Evolutionary conservation across 1,284 basidiomycete genomes (phyloP).

Genomic region (Exobasidium cylindrosporum): DNA sequence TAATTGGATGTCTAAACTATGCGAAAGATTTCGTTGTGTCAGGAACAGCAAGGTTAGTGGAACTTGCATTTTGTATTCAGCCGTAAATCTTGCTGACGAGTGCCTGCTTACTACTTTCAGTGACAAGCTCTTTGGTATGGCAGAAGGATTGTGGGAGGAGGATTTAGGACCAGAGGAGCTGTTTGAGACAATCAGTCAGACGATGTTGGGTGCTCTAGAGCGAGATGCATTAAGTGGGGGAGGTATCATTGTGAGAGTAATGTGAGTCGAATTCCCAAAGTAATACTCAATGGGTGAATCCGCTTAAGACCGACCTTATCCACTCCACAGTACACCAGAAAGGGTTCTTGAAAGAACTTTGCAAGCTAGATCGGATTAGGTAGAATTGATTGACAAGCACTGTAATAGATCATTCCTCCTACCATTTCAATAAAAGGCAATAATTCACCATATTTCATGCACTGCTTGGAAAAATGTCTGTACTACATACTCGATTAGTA

Average conservation of each 20-base stretch:
- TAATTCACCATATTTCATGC: no score
- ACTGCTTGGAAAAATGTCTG: no score
- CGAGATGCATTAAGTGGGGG: slow-evolving; percentile 95
- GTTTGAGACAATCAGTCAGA: slow-evolving; percentile 98
- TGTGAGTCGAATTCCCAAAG: slow-evolving; percentile 65
- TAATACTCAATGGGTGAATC: neutral
- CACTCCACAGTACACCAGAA: slow-evolving; percentile 42
- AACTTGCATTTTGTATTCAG: no score
- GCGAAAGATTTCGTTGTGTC: slow-evolving; percentile 96
- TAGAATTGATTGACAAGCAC: neutral
- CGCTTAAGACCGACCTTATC: neutral
- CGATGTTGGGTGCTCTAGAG: slow-evolving; percentile 89
- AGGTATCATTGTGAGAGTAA: slow-evolving; percentile 91
- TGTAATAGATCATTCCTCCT: neutral
- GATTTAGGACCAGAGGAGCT: slow-evolving; percentile 93
- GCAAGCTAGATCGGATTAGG: slow-evolving; percentile 30
- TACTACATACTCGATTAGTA: no score
- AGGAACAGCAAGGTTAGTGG: slow-evolving; percentile 68
- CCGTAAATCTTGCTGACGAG: no score
- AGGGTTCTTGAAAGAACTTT: slow-evolving; percentile 53
- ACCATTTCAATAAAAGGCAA: neutral
- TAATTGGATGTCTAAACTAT: slow-evolving; percentile 93
- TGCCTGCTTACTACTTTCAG: no score
- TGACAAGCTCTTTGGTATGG: slow-evolving; percentile 91
- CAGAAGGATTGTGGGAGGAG: slow-evolving; percentile 97